Evolutionary conservation across 495 filamentous ascomycete species (phyloP).

Genomic region (Penicillium desertorum): DNA sequence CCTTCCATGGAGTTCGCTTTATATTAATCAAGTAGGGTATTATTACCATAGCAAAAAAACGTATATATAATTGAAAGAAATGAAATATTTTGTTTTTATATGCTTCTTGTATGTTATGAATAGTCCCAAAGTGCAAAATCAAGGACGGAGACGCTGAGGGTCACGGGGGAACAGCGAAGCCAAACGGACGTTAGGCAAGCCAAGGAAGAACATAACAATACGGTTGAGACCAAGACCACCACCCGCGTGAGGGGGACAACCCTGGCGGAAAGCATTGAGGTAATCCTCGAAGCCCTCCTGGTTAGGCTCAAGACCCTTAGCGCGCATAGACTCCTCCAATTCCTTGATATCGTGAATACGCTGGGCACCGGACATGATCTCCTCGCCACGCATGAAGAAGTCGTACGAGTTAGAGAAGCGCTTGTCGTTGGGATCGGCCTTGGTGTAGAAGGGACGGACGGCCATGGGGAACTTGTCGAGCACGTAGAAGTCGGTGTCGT

Average conservation of each 20-base stretch:
- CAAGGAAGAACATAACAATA: slow-evolving; percentile 85
- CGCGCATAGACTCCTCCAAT: slow-evolving; percentile 65
- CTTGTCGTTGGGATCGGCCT: slow-evolving; percentile 67
- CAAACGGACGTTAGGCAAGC: slow-evolving; percentile 76
- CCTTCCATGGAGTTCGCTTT: neutral
- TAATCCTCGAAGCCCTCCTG: slow-evolving; percentile 81
- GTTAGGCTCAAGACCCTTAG: slow-evolving; percentile 71
- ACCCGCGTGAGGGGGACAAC: slow-evolving; percentile 79
- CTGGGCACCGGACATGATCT: slow-evolving; percentile 85
- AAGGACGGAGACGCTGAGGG: slow-evolving; percentile 77
- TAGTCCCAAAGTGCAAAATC: slow-evolving; percentile 15
- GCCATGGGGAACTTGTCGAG: slow-evolving; percentile 87
- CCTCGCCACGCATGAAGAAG: slow-evolving; percentile 92
- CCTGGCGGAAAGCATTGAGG: slow-evolving; percentile 74
- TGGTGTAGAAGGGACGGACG: slow-evolving; percentile 88
- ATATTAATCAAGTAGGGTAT: neutral
- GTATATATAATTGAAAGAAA: neutral
- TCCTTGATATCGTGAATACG: slow-evolving; percentile 74
- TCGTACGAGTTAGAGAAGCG: slow-evolving; percentile 81
- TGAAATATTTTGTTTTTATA: slow-evolving; percentile 18
- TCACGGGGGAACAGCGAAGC: slow-evolving; percentile 79
- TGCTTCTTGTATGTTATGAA: slow-evolving; percentile 5
- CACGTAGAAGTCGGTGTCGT: slow-evolving; percentile 87
- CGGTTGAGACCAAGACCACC: slow-evolving; percentile 86
- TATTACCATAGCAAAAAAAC: neutral